Percentiles rank a stretch among this genome's conserved stretches.
Evolutionary conservation across 352 stramenopile genomes (phyloP).

Genomic region (Pythium biforme): DNA sequence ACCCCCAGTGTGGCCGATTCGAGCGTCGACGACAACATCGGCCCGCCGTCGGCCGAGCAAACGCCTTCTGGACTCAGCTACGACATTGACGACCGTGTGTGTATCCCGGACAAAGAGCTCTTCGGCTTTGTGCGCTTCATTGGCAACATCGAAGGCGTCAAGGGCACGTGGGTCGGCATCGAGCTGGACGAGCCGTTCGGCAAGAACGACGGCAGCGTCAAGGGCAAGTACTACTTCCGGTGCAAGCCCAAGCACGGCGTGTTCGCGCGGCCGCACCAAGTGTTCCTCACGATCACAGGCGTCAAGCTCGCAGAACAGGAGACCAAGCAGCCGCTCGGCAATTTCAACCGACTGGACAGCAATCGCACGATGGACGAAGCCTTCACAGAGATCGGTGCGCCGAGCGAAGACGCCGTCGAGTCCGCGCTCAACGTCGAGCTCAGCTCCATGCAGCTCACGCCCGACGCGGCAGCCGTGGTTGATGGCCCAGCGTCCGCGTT

Average conservation of each 20-base stretch:
- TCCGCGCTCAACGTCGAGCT: constrained; percentile 26
- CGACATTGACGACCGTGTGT: constrained; percentile 73
- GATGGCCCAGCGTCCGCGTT: constrained; percentile 25
- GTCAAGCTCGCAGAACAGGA: constrained; percentile 53
- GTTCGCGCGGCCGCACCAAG: constrained; percentile 74
- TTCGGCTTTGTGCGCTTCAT: constrained; percentile 81
- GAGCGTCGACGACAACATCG: constrained; percentile 50
- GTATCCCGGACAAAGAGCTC: constrained; percentile 81
- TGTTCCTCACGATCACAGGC: constrained; percentile 67
- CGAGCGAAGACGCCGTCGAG: constrained; percentile 35
- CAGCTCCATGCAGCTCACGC: constrained; percentile 22
- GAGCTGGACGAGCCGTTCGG: constrained; percentile 73
- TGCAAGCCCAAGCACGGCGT: constrained; percentile 80
- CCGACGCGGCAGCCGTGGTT: constrained; percentile 7
- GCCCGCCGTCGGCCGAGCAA: constrained; percentile 6
- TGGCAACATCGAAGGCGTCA: constrained; percentile 69
- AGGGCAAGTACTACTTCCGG: constrained; percentile 75
- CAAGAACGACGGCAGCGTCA: constrained; percentile 85
- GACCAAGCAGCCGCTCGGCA: constrained; percentile 29
- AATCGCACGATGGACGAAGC: constrained; percentile 15
- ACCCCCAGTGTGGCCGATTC: constrained; percentile 21
- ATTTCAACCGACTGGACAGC: constrained; percentile 1
- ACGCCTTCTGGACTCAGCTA: constrained; percentile 34
- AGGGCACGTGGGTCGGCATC: constrained; percentile 73
- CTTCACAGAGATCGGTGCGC: constrained; percentile 13